Evolutionary conservation across 1,139 yeast genomes (phyloP), one percentile per base, ranked within the genome.

Genomic region (Zhuliangozyma parablackwelliae): DNA sequence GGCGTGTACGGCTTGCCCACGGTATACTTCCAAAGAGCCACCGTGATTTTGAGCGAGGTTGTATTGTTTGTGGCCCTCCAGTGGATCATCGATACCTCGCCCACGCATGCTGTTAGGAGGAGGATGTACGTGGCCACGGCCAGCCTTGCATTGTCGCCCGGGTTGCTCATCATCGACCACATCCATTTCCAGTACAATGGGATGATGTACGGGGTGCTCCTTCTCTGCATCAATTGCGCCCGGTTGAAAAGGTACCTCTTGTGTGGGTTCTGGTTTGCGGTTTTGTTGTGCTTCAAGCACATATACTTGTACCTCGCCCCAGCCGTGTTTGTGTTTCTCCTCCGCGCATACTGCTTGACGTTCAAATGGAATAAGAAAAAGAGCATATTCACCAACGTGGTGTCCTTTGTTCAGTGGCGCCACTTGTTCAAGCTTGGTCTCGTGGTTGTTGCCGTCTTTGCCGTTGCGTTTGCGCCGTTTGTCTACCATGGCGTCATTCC

Each of bases 111-210:
- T 10, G 29, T 42, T 3, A 39, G 32, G 33, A 63, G 63, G 48
- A 64, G 82, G 35, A 75, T 84, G 21, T 84, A 80, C 60, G 90
- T 88, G 9, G 80, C 85, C 29, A 94, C 95, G 0, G 78, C 89
- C 12, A 82, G 96, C 37, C 74, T 94, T 33, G 86, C 82, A 2
- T 66, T 92, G 21, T 85, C 95, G 0, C 99, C 99, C 0, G 97
- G 96, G 1, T 65, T 90, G 35, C 63, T 90, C 45, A 79, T 90
- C 26, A 82, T 90, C 35, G 97, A 90, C 57, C 96, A 89, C 58
- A 86, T 90, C 28, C 97, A 90, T 58, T 90, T 90, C 67, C 97
- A 90, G 59, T 90, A 90, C 57, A 90, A 90, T 57, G 97, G 96
- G 3, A 82, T 89, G 77, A 71, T 90, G 72, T 90, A 86, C 59